Evolutionary conservation across 2,329 filamentous ascomycete genomes (phyloP).

Genomic region (Nemania sp.): DNA sequence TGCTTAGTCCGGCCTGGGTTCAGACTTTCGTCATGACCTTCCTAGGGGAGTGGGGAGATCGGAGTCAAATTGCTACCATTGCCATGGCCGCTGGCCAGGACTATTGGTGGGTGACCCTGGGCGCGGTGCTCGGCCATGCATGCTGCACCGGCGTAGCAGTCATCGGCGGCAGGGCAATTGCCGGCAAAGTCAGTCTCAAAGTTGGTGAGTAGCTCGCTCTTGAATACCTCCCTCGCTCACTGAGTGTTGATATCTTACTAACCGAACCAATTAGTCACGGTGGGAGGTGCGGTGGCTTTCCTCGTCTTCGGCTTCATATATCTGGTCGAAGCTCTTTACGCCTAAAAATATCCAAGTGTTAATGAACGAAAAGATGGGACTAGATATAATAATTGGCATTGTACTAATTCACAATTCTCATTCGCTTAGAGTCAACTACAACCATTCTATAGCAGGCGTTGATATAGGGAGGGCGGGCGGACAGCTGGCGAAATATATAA

Average conservation of each 20-base stretch:
- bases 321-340: conserved; percentile 75
- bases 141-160: conserved; percentile 92
- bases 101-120: conserved; percentile 97
- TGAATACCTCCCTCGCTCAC: neutral
- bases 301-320: conserved; percentile 92
- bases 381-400: conserved; percentile 3
- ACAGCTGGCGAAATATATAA: neutral
- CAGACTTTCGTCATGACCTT: conserved; percentile 99
- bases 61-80: conserved; percentile 97
- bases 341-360: conserved; percentile 38
- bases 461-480: neutral
- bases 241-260: conserved; percentile 12
- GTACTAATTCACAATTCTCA: conserved; percentile 24
- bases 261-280: conserved; percentile 80
- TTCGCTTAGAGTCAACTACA: conserved; percentile 1
- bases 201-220: conserved; percentile 71
- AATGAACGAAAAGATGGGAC: neutral
- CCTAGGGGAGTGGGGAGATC: conserved; percentile 95
- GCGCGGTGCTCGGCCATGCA: conserved; percentile 83
- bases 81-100: conserved; percentile 98
- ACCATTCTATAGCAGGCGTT: conserved; percentile 20
- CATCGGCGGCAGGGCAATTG: conserved; percentile 88
- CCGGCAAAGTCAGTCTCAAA: conserved; percentile 90
- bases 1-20: conserved; percentile 95
- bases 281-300: conserved; percentile 90